Conservation (phyloP, 257 asterid genomes). For the Jacaranda mimosifolia region DNA sequence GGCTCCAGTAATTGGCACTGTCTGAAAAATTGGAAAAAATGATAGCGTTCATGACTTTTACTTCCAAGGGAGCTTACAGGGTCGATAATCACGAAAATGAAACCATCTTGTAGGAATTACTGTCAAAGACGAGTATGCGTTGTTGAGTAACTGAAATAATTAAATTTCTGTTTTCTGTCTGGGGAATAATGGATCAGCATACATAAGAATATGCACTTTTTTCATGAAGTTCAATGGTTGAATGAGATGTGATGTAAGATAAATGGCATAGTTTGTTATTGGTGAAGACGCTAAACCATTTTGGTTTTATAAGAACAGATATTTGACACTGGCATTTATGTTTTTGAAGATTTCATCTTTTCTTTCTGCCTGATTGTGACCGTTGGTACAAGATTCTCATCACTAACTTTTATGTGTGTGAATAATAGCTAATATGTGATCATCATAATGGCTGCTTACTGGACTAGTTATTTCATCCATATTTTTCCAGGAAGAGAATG, state of each 20-base stretch:
- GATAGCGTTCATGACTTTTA: not conserved
- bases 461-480: slow-evolving; percentile 26
- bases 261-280: slow-evolving; percentile 1
- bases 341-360: slow-evolving; percentile 14
- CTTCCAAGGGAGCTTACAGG: slow-evolving; percentile 1
- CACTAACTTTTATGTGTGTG: not conserved
- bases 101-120: not conserved
- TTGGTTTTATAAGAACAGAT: slow-evolving; percentile 7
- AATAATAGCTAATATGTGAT: not conserved
- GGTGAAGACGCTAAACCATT: slow-evolving; percentile 11
- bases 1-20: not conserved
- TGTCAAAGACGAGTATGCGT: not conserved
- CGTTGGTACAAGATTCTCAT: not conserved
- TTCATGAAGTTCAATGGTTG: not conserved
- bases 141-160: not conserved
- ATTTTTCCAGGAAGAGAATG: slow-evolving; percentile 79
- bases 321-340: not conserved
- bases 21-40: not conserved
- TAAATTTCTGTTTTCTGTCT: not conserved
- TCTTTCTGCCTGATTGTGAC: not conserved
- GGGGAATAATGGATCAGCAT: not conserved
- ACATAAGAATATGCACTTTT: not conserved
- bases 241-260: slow-evolving; percentile 17
- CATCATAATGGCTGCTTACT: not conserved
- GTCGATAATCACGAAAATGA: not conserved